These are phyloP conservation scores for Trypanosomatidae sp. DNA, from an alignment of 208 protist genomes.

Conservation along the genomic window DNA sequence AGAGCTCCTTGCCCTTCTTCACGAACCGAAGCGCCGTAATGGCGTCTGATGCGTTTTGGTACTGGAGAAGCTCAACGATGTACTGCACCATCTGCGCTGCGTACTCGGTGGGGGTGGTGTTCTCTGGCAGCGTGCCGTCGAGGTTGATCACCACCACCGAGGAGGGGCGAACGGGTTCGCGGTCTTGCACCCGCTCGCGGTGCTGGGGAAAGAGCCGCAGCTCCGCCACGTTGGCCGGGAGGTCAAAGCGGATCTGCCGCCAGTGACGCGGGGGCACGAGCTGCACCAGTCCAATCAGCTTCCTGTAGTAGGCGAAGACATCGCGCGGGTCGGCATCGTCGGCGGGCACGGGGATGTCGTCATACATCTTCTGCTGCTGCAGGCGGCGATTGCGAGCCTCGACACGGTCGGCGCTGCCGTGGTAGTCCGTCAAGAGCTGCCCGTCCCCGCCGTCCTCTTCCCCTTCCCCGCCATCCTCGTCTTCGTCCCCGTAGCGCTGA, in stretches of 20 bases:
- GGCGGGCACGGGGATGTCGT: constrained; percentile 16
- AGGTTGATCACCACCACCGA: constrained; percentile 63
- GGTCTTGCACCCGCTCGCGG: constrained; percentile 50
- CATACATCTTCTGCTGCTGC: constrained; percentile 24
- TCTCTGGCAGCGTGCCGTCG: constrained; percentile 52
- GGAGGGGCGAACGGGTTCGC: constrained; percentile 39
- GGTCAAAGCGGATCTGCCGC: constrained; percentile 69
- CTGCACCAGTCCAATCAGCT: constrained; percentile 42
- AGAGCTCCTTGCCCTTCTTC: constrained; percentile 66
- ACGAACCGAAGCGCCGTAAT: constrained; percentile 81
- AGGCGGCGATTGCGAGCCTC: constrained; percentile 12
- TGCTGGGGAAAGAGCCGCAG: constrained; percentile 62
- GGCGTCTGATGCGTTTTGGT: constrained; percentile 60
- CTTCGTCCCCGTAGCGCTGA: neutral
- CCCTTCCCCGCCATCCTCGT: neutral
- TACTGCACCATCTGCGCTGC: constrained; percentile 76
- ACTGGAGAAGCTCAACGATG: constrained; percentile 72
- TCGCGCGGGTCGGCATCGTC: constrained; percentile 18
- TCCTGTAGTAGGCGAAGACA: constrained; percentile 60
- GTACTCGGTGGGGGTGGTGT: constrained; percentile 70
- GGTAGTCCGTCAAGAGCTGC: constrained; percentile 30
- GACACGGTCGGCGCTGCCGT: constrained; percentile 14
- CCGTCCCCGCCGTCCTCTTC: constrained; percentile 7
- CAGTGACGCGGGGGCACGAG: constrained; percentile 65
- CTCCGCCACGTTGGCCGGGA: constrained; percentile 74